Evolutionary conservation across 1,284 basidiomycete genomes (phyloP), one percentile per base, ranked within the genome.

Genomic region (Boletus coffeatus): DNA sequence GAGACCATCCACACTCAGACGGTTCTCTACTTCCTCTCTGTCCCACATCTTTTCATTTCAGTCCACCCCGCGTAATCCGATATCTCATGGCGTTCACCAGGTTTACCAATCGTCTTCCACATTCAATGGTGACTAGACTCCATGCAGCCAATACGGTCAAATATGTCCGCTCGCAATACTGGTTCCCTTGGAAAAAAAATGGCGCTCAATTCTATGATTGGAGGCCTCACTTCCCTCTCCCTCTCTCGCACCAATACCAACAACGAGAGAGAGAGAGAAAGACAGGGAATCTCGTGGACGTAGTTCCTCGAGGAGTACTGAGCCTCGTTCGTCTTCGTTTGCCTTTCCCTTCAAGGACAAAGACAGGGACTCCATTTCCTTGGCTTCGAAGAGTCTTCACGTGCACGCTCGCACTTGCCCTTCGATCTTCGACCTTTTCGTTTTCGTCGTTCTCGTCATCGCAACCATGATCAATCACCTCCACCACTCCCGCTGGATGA

Each of bases 381-480:
- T 65, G 10, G 62, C 60, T 32, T 71, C 74, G 10, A 74, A 69
- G 70, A 74, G 25, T 63, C 65, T 4, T 53, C 79, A 25, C 86
- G 86, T 62, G 79, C 86, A 11, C 86, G 89, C 48, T 89, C 87
- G 39, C 81, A 84, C 65, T 91, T 89, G 1, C 89, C 89, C n/a
- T 92, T 92, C 70, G 78, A 76, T 57, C 81, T 90, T 64, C 81
- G 87, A 46, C 80, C 85, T 36, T 79, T 81, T 62, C 82, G 86
- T 63, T 76, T 32, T 32, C 32, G 32, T 32, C 32, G 32, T 32
- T 32, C 78, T 9, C 84, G 32, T 32, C 32, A 32, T 32, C 32
- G 32, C 32, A 32, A 32, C 32, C 32, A 89, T 4, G 90, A 88
- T 13, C 90, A 92, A 0, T 81, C 84, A 11, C 87, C 92, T 18